Conservation (phyloP, 148 eudicot genomes). For the Limonium bicolor region DNA sequence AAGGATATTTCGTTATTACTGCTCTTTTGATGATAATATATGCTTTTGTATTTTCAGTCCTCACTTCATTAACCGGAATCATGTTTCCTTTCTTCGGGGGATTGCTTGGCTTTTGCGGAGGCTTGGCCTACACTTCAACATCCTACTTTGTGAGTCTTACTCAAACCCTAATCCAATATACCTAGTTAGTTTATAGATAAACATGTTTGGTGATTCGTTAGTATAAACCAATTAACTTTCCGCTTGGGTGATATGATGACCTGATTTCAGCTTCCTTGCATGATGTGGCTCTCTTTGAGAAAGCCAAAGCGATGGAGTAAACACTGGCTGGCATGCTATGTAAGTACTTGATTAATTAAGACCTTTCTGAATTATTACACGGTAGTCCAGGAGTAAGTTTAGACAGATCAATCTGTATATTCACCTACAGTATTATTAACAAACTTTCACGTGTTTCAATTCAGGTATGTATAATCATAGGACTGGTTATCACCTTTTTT, state of each 20-base stretch:
- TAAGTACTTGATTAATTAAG: too few species aligned
- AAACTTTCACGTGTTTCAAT: too few species aligned
- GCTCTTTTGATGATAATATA: not conserved
- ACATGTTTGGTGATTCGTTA: not conserved
- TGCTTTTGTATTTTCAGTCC: conserved; percentile 3
- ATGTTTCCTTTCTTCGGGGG: conserved; percentile 21
- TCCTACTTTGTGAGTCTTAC: conserved; percentile 14
- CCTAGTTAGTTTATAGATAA: not conserved
- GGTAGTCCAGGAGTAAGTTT: too few species aligned
- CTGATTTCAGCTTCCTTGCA: conserved; percentile 17
- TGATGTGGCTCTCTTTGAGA: conserved; percentile 18
- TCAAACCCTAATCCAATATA: not conserved
- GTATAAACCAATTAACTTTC: not conserved
- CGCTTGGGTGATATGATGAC: not conserved
- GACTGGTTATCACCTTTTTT: too few species aligned
- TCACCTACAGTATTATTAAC: too few species aligned
- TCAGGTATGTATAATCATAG: too few species aligned
- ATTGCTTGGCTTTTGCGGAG: conserved; percentile 19
- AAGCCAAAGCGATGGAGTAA: conserved; percentile 23
- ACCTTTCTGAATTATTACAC: too few species aligned
- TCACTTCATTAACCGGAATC: conserved; percentile 11
- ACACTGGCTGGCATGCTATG: too few species aligned
- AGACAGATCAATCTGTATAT: too few species aligned
- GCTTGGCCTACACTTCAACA: conserved; percentile 19
- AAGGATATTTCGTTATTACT: not conserved